Conservation (phyloP, 2,329 filamentous ascomycete genomes). For the Didymella pinodella region DNA sequence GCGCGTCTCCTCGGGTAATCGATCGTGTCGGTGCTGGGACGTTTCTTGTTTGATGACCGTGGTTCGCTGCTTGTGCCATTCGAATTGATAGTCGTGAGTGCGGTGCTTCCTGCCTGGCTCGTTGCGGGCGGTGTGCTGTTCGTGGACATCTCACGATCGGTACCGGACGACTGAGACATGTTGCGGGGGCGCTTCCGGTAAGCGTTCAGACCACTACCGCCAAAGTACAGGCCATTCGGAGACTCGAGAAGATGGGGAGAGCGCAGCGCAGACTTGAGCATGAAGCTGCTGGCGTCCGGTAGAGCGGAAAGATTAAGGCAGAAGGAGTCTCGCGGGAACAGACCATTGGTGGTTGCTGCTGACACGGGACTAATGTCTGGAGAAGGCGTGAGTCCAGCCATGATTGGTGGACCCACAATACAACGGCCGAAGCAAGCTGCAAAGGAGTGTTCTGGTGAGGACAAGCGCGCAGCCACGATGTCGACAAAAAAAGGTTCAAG, state of each 20-base stretch:
- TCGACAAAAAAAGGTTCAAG: conserved; percentile 20
- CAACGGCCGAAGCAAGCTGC: conserved; percentile 40
- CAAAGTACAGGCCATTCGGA: conserved; percentile 46
- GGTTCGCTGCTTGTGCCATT: conserved; percentile 36
- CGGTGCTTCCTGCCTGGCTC: conserved; percentile 38
- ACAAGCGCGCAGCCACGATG: conserved; percentile 40
- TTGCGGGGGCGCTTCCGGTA: conserved; percentile 52
- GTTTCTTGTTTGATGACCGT: conserved; percentile 46
- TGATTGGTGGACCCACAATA: conserved; percentile 49
- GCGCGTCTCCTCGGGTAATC: conserved; percentile 54
- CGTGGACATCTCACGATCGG: conserved; percentile 50
- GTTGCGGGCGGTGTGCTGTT: conserved; percentile 40
- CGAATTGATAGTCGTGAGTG: conserved; percentile 43
- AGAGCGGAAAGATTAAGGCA: conserved; percentile 51
- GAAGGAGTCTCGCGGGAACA: conserved; percentile 50
- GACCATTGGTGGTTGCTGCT: conserved; percentile 52
- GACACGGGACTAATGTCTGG: conserved; percentile 55
- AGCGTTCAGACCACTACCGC: conserved; percentile 38
- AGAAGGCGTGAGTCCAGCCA: conserved; percentile 51
- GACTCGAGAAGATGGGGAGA: conserved; percentile 52
- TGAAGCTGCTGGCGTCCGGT: conserved; percentile 48
- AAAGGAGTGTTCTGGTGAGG: conserved; percentile 39
- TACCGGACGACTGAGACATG: conserved; percentile 54
- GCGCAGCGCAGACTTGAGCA: conserved; percentile 49
- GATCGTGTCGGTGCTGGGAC: conserved; percentile 52